These are phyloP conservation scores for Mallotus japonicus DNA, from an alignment of 441 rosid genomes.

Conservation along the genomic window DNA sequence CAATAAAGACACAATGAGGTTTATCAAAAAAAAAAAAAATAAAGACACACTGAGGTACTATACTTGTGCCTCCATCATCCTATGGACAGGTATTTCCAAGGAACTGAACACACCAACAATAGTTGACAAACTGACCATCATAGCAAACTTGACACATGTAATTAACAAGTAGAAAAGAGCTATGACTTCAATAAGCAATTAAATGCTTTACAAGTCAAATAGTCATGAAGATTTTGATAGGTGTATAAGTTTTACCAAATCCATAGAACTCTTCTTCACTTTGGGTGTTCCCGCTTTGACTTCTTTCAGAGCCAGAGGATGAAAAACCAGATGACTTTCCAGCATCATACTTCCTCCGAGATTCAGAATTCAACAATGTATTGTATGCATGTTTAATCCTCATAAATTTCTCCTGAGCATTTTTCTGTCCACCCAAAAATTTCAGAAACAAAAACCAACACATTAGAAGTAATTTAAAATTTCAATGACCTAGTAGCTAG, in stretches of 20 bases:
- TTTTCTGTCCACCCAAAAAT: constrained; percentile 47
- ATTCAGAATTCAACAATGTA: constrained; percentile 67
- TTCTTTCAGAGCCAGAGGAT: constrained; percentile 46
- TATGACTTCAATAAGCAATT: not conserved
- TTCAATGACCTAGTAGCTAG: not conserved
- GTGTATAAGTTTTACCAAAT: constrained; percentile 55
- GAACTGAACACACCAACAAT: not conserved
- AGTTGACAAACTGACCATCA: not conserved
- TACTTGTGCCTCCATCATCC: no score
- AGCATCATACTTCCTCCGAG: constrained; percentile 50
- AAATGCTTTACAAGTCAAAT: not conserved
- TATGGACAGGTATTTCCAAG: not conserved
- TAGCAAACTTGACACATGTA: not conserved
- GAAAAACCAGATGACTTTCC: constrained; percentile 65
- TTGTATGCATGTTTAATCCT: constrained; percentile 90
- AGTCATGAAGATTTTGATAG: not conserved
- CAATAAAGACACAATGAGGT: not conserved
- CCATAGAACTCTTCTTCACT: constrained; percentile 89
- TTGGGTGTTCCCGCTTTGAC: constrained; percentile 31
- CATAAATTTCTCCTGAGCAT: constrained; percentile 92
- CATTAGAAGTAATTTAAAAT: not conserved
- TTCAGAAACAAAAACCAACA: constrained; percentile 10
- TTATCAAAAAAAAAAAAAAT: no score
- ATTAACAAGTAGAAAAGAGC: not conserved
- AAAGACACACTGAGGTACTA: no score